These are phyloP conservation scores for Udeniomyces megalosporus DNA, from an alignment of 768 basidiomycete species.

Conservation along the genomic window DNA sequence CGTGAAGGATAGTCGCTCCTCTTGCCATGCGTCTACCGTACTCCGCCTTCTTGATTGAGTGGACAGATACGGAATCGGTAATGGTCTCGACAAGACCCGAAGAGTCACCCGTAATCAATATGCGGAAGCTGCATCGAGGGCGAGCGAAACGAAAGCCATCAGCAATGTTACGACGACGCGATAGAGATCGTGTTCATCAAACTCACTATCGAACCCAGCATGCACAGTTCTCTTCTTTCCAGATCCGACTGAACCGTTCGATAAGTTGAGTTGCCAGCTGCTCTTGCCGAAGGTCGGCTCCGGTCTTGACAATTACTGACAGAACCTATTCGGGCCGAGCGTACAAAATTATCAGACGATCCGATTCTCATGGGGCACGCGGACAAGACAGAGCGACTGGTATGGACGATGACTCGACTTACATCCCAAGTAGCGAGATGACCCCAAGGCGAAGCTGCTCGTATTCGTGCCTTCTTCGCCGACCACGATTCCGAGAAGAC, in stretches of 20 bases:
- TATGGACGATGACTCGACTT: slow-evolving; percentile 14
- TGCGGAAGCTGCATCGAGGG: slow-evolving; percentile 55
- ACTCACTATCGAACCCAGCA: slow-evolving; percentile 83
- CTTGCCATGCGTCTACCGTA: slow-evolving; percentile 74
- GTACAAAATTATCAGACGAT: too few relatives aligned
- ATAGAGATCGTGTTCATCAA: not conserved
- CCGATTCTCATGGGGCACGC: too few relatives aligned
- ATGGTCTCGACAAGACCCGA: slow-evolving; percentile 97
- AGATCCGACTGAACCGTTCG: slow-evolving; percentile 77
- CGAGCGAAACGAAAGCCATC: too few relatives aligned
- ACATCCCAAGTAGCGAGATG: slow-evolving; percentile 59
- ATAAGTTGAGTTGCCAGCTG: slow-evolving; percentile 93
- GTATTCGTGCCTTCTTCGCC: slow-evolving; percentile 86
- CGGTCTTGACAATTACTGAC: slow-evolving; percentile 96
- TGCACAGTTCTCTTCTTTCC: slow-evolving; percentile 78
- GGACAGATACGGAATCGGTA: slow-evolving; percentile 93
- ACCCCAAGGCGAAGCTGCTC: slow-evolving; percentile 85
- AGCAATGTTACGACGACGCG: not conserved
- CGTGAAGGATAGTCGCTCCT: slow-evolving; percentile 58
- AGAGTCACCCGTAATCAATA: slow-evolving; percentile 78
- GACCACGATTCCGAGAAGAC: slow-evolving; percentile 93
- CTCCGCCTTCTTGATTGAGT: slow-evolving; percentile 98
- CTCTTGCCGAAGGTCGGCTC: slow-evolving; percentile 89
- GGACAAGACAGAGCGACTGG: not conserved
- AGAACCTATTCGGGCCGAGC: too few relatives aligned